Evolutionary conservation across 2,329 filamentous ascomycete genomes (phyloP).

Genomic region (Penicillium sp.): DNA sequence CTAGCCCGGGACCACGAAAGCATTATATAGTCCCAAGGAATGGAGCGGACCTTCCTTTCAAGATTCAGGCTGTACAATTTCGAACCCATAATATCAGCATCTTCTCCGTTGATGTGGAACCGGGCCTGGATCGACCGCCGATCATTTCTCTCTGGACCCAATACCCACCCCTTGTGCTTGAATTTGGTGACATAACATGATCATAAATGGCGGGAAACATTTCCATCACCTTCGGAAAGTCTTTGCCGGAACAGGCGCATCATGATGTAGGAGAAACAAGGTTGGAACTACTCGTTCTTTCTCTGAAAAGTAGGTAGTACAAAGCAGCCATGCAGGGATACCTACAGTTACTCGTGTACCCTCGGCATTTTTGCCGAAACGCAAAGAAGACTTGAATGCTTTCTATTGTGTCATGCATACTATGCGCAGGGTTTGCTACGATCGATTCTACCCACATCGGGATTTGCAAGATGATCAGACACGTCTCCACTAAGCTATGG

Average conservation of each 20-base stretch:
- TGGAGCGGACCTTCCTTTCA: neutral
- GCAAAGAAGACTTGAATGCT: neutral
- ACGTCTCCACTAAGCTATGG: neutral
- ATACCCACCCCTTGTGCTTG: constrained; percentile 1
- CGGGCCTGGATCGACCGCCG: neutral
- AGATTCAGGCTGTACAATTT: neutral
- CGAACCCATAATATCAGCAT: neutral
- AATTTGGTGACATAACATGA: constrained; percentile 3
- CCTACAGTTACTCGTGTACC: neutral
- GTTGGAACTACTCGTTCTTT: neutral
- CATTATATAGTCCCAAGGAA: neutral
- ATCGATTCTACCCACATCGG: neutral
- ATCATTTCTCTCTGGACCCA: neutral
- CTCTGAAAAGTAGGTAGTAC: neutral
- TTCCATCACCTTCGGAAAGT: neutral
- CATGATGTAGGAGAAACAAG: neutral
- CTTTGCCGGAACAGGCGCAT: neutral
- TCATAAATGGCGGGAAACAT: neutral
- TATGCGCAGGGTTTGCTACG: neutral
- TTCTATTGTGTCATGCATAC: neutral
- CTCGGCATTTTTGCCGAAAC: neutral
- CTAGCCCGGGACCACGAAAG: neutral
- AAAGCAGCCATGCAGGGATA: neutral
- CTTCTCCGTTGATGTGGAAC: neutral
- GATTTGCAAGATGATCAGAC: neutral